Percentiles rank a stretch among this genome's conserved stretches.
Conservation (phyloP, 305 asterid species). For the Lippia alba region DNA sequence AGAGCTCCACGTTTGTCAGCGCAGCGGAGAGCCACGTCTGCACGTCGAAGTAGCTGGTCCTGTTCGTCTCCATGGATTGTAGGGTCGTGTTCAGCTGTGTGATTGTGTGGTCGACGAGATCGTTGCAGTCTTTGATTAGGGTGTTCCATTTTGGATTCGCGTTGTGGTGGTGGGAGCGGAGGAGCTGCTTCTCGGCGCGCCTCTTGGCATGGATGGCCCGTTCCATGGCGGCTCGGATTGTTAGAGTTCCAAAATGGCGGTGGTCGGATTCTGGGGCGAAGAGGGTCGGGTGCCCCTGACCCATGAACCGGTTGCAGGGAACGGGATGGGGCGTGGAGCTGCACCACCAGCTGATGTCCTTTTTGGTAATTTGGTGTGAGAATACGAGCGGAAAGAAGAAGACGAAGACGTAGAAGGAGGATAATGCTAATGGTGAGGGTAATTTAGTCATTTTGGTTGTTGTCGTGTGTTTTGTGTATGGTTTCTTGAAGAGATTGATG, state of each 20-base stretch:
- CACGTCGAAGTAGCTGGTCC: constrained; percentile 41
- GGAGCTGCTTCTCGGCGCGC: constrained; percentile 37
- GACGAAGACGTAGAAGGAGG: constrained; percentile 26
- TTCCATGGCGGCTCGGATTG: constrained; percentile 58
- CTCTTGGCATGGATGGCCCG: constrained; percentile 44
- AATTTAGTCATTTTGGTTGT: constrained; percentile 11
- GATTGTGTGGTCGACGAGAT: constrained; percentile 55
- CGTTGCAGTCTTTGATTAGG: constrained; percentile 50
- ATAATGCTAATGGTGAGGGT: constrained; percentile 30
- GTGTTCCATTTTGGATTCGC: constrained; percentile 26
- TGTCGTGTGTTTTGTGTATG: constrained; percentile 24
- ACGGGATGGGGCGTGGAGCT: constrained; percentile 66
- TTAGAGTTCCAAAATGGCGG: constrained; percentile 52
- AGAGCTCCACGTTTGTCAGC: constrained; percentile 61
- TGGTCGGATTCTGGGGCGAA: constrained; percentile 39
- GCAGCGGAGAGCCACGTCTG: constrained; percentile 95
- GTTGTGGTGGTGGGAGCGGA: constrained; percentile 35
- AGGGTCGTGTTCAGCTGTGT: constrained; percentile 49
- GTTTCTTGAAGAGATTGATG: constrained; percentile 11
- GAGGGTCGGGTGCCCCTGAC: constrained; percentile 5
- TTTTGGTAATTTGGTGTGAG: constrained; percentile 15
- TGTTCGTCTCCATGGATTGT: neutral
- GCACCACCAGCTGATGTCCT: constrained; percentile 65
- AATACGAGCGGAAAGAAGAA: constrained; percentile 3
- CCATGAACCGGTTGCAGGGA: constrained; percentile 58